Base-by-base conservation (phyloP, 2,329 filamentous ascomycete species). In the Verticillium dahliae region DNA sequence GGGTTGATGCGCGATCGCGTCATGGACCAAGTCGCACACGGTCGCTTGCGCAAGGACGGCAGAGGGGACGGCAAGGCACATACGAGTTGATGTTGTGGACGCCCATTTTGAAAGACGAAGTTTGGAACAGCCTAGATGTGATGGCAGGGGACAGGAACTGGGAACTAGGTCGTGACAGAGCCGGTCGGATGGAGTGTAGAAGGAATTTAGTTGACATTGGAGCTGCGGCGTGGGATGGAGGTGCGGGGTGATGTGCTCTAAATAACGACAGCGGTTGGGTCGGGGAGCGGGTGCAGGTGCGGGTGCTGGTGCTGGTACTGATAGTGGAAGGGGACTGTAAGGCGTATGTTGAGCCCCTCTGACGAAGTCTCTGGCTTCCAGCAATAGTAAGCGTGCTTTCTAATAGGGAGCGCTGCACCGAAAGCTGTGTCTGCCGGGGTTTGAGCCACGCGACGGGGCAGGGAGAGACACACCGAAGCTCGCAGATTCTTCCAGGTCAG, bases 81-180 rank as follows among this genome's bases (percentile, higher is more conserved):
- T 66, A 78, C 78, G 63, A 75, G 59, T 70, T 66, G 58, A 80
- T 68, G 61, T 79, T 72, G 67, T 79, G 76, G 62, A 84, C 81
- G 66, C 72, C 76, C 71, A 80, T 74, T 61, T 75, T 80, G 45
- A 52, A 11, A 52, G 45, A 52, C 9, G 45, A 52, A 27, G 45
- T 52, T 22, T 52, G 45, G 31, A 57, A 52, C 45, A 52, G 45
- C 18, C 45, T 52, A 18, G 45, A 52, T 52, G 45, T 9, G 18
- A 52, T 52, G 9, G 45, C 22, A 11, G 45, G 18, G 22, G 45
- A 52, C n/a, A 52, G 18, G 45, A 18, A 52, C 45, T 52, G 45
- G 45, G 22, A 31, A 27, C 45, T 52, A n/a, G 45, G 18, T 52
- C 45, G 45, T 52, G 45, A 52, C 11, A 52, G 45, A 52, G 45